phyloP scores from a whole-genome alignment of 495 filamentous ascomycete species.

The Aspergillus conjunctus region DNA sequence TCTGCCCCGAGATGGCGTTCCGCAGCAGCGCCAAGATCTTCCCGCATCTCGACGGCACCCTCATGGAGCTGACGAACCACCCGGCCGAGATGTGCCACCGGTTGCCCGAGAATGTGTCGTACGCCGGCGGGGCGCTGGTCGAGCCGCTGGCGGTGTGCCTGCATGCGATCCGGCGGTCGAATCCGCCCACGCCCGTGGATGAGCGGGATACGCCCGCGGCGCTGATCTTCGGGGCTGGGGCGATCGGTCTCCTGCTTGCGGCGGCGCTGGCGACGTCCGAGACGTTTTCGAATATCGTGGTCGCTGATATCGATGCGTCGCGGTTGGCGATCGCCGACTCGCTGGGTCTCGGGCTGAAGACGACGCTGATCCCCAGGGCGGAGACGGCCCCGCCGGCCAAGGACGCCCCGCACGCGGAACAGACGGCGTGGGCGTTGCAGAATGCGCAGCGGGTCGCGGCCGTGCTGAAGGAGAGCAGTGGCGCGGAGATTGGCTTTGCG shows the following conservation, averaged over 20 bases:
- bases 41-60: constrained; percentile 80
- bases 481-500: constrained; percentile 66
- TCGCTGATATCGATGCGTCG: constrained; percentile 78
- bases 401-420: constrained; percentile 45
- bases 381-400: constrained; percentile 38
- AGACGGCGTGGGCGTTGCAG: constrained; percentile 40
- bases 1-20: constrained; percentile 80
- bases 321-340: constrained; percentile 71
- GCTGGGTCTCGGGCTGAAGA: constrained; percentile 67
- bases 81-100: constrained; percentile 58
- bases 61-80: constrained; percentile 78
- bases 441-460: constrained; percentile 50
- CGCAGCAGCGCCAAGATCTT: constrained; percentile 75
- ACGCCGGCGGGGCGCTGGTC: constrained; percentile 71
- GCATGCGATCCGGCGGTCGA: constrained; percentile 68
- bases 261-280: constrained; percentile 59
- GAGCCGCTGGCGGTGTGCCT: constrained; percentile 82
- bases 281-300: constrained; percentile 70
- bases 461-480: constrained; percentile 41
- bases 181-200: constrained; percentile 44
- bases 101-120: constrained; percentile 63
- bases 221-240: constrained; percentile 78
- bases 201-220: constrained; percentile 51
- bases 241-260: constrained; percentile 76
- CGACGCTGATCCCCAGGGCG: constrained; percentile 58